Base-by-base conservation (phyloP, 2,329 filamentous ascomycete species). In the Teratosphaeriaceae sp. region DNA sequence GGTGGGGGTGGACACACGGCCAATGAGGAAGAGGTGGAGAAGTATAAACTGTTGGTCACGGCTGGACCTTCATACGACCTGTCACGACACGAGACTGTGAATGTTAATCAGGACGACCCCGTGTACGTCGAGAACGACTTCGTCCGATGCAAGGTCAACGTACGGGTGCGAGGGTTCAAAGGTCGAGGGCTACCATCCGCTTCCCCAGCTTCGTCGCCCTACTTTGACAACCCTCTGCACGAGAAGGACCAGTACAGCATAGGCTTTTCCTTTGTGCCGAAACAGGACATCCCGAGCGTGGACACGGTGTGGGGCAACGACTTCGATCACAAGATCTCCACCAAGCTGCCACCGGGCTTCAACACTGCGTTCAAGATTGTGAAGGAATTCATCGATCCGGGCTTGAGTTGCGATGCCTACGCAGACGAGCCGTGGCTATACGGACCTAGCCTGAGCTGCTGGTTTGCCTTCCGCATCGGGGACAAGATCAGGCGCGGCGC, bases 281-380 rank as follows among this genome's bases (percentile, higher is more conserved):
- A 84, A 54, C 55, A 66, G 15, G 65, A 65, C 21, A 79, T 94
- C 33, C 70, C 73, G 1, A 85, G 79, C 27, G 63, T 76, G 9
- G 79, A 92, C 49, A 74, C 96, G 2, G 80, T 95, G 42, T 96
- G 94, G 59, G 90, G 90, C 21, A 96, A 97, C 62, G 88, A 96
- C 69, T 94, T 96, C 59, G 89, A 95, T 58, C 79, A 85, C 39
- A 87, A 90, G 0, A 88, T 98, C 49, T 79, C 88, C 20, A 84
- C 94, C 58, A 76, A 81, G 6, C 71, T 97, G 2, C 90, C 90
- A 0, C 86, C 86, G 0, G 88, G 90, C 0, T 94, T 95, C 65
- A 81, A 79, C 61, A 84, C 85, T 1, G 89, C 88, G 0, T 80
- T 96, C 64, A 79, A 78, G 30, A 84, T 95, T 35, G 86, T 94